Evolutionary conservation across 495 filamentous ascomycete species (phyloP), one percentile per base, ranked within the genome.

Genomic region (Aspergillus cristatus): DNA sequence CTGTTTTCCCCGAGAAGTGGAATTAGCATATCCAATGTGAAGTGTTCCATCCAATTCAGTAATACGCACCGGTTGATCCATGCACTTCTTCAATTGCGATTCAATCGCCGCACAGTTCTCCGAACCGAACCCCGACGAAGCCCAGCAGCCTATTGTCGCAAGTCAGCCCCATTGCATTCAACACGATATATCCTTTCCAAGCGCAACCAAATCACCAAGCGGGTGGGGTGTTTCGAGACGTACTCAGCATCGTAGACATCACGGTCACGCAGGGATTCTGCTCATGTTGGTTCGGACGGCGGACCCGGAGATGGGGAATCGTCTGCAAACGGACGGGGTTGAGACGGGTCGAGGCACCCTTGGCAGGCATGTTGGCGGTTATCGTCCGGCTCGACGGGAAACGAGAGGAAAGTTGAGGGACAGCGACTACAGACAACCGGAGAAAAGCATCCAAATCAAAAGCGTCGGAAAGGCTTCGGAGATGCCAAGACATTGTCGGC

Each of bases 211-310:
- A n/a, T n/a, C n/a, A n/a, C n/a, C n/a, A n/a, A n/a, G n/a, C n/a
- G n/a, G n/a, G n/a, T n/a, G n/a, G n/a, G n/a, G 11, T 34, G 22
- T 22, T n/a, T 10, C 28, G 6, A 29, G 6, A 63, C 84, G 31
- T 81, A 95, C 88, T 79, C 41, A 98, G 71, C 32, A 98, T 80
- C n/a, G 82, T 80, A 16, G 79, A 78, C 91, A 98, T 95, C 37
- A 94, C 67, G 16, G 72, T 68, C 26, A 87, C 48, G 57, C 91
- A 98, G 18, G 88, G 81, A 52, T 91, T 93, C 45, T 68, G 62
- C 44, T 84, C 71, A 45, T 78, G 50, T 50, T 76, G 67, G 58
- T 95, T 88, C 31, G 91, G 86, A 40, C 79, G 74, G 48, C 82
- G 81, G 35, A 98, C 81, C 47, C 86, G 84, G 32, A 98, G 77